phyloP scores from a whole-genome alignment of 495 filamentous ascomycete species.

The Acidiella bohemica region DNA sequence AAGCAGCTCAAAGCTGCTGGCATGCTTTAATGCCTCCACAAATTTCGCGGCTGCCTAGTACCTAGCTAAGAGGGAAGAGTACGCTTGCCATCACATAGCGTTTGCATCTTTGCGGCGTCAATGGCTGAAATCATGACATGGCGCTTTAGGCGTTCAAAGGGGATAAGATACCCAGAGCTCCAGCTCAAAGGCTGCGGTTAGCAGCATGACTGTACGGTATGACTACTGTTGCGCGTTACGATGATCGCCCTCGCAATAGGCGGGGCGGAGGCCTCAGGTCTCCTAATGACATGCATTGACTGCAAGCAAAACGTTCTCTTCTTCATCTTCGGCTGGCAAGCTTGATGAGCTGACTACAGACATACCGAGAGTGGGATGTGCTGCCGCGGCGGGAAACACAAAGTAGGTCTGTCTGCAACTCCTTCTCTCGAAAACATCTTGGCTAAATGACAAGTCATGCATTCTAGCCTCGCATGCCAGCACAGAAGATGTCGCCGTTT shows the following conservation, averaged over 20 bases:
- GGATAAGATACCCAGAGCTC: slow-evolving; percentile 6
- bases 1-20: slow-evolving; percentile 9
- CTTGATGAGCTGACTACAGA: no score
- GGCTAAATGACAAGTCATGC: no score
- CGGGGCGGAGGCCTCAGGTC: slow-evolving; percentile 13
- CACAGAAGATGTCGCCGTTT: no score
- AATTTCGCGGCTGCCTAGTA: slow-evolving; percentile 13
- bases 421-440: no score
- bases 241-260: slow-evolving; percentile 10
- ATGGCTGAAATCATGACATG: slow-evolving; percentile 5
- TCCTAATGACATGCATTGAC: slow-evolving; percentile 5
- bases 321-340: slow-evolving; percentile 4
- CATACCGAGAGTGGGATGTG: not conserved
- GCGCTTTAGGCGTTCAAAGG: slow-evolving; percentile 7
- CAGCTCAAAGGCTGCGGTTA: no score
- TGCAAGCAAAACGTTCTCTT: not conserved
- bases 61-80: slow-evolving; percentile 16
- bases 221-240: not conserved
- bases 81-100: slow-evolving; percentile 12
- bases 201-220: slow-evolving; percentile 3
- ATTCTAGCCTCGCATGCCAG: no score
- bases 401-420: no score
- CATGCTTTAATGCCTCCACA: slow-evolving; percentile 1
- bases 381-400: not conserved
- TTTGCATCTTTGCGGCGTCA: slow-evolving; percentile 6